Evolutionary conservation across 2,329 filamentous ascomycete species (phyloP).

Genomic region (Ophiostoma triangulosporum): DNA sequence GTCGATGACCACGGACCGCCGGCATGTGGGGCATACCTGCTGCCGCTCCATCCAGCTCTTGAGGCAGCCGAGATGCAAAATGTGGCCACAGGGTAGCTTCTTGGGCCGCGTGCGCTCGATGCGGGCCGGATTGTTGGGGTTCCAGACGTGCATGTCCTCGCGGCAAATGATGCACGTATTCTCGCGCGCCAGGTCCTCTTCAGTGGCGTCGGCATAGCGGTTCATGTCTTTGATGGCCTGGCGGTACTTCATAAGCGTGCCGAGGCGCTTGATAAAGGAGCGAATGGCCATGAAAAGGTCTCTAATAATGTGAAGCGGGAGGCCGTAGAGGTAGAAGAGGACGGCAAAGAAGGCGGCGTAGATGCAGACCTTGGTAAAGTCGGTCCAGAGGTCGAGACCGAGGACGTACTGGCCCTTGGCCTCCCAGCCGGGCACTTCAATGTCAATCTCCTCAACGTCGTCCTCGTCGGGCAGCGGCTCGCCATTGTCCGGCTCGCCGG

Average conservation of each 20-base stretch:
- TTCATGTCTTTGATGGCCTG: conserved; percentile 93
- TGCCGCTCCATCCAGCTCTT: conserved; percentile 96
- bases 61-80: conserved; percentile 84
- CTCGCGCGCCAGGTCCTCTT: conserved; percentile 70
- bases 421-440: conserved; percentile 93
- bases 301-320: conserved; percentile 92
- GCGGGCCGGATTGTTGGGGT: conserved; percentile 46
- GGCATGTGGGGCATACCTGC: conserved; percentile 91
- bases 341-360: conserved; percentile 90
- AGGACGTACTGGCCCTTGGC: conserved; percentile 88
- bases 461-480: conserved; percentile 45
- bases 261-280: conserved; percentile 81
- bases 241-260: conserved; percentile 77
- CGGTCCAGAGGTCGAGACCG: conserved; percentile 70
- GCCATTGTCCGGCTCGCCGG: conserved; percentile 26
- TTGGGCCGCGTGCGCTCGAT: conserved; percentile 82
- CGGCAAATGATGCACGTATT: conserved; percentile 96
- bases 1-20: conserved; percentile 62
- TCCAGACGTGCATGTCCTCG: conserved; percentile 85
- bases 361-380: conserved; percentile 80
- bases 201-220: conserved; percentile 78
- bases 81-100: conserved; percentile 91
- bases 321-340: conserved; percentile 81
- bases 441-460: conserved; percentile 78
- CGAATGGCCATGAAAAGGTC: conserved; percentile 90